A percentile compares a stretch with the other conserved stretches of the same genome.
Conservation (phyloP, 495 filamentous ascomycete genomes). For the Daldinia caldariorum region DNA sequence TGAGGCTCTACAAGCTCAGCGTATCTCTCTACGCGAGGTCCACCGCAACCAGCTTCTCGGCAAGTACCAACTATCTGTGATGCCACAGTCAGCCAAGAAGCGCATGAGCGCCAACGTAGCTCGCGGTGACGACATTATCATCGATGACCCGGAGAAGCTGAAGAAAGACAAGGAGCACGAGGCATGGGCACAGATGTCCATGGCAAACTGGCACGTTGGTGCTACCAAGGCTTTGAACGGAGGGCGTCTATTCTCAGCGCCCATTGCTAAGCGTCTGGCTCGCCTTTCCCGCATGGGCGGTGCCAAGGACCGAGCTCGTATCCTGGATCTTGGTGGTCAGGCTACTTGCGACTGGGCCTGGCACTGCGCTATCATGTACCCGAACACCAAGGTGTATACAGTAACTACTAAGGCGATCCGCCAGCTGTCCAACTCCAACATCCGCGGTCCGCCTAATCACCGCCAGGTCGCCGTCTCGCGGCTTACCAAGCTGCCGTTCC, state of each 20-base stretch:
- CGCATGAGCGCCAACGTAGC: slow-evolving; percentile 68
- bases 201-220: slow-evolving; percentile 82
- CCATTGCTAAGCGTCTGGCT: slow-evolving; percentile 70
- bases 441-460: slow-evolving; percentile 88
- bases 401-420: slow-evolving; percentile 73
- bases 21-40: slow-evolving; percentile 69
- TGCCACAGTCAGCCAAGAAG: slow-evolving; percentile 65
- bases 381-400: slow-evolving; percentile 85
- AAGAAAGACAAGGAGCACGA: slow-evolving; percentile 81
- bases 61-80: slow-evolving; percentile 72
- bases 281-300: slow-evolving; percentile 60
- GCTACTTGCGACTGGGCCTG: slow-evolving; percentile 93
- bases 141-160: slow-evolving; percentile 67
- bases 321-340: slow-evolving; percentile 90
- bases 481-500: slow-evolving; percentile 85
- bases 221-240: slow-evolving; percentile 80
- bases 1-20: slow-evolving; percentile 86
- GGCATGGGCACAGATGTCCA: slow-evolving; percentile 76
- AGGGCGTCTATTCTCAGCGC: slow-evolving; percentile 80
- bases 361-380: slow-evolving; percentile 86
- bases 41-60: slow-evolving; percentile 80
- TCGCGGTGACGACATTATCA: slow-evolving; percentile 62
- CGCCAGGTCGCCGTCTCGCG: slow-evolving; percentile 76
- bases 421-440: slow-evolving; percentile 72
- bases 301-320: slow-evolving; percentile 64